These are phyloP conservation scores for Sclerotinia minor DNA, from an alignment of 2,329 filamentous ascomycete genomes.

Conservation along the genomic window DNA sequence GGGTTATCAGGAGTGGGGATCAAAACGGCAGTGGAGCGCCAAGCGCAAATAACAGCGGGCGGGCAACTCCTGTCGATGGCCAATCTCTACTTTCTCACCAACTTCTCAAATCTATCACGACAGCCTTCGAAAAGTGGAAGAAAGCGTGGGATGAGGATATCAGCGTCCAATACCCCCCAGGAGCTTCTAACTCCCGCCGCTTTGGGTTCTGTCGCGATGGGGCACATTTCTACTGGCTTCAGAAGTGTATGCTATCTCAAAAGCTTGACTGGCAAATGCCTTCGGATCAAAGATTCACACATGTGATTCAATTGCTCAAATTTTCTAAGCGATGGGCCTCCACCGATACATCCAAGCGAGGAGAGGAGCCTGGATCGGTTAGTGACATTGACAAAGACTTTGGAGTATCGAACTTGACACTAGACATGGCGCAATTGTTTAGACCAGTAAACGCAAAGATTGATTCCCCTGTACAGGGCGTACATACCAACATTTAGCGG, in stretches of 20 bases:
- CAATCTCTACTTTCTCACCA: conserved; percentile 46
- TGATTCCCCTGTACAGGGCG: conserved; percentile 43
- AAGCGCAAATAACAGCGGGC: conserved; percentile 50
- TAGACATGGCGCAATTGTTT: conserved; percentile 73
- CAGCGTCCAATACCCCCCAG: conserved; percentile 63
- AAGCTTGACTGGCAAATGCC: conserved; percentile 56
- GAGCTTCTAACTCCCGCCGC: conserved; percentile 54
- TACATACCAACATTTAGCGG: conserved; percentile 38
- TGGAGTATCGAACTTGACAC: conserved; percentile 61
- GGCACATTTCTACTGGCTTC: conserved; percentile 73
- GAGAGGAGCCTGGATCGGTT: conserved; percentile 67
- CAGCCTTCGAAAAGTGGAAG: conserved; percentile 71
- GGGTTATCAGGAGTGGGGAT: conserved; percentile 50
- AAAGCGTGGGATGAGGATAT: conserved; percentile 70
- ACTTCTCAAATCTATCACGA: conserved; percentile 49
- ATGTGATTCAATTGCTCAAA: conserved; percentile 61
- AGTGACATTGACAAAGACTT: conserved; percentile 68
- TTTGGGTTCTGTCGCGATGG: conserved; percentile 71
- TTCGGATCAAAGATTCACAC: conserved; percentile 60
- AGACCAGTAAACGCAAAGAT: conserved; percentile 54
- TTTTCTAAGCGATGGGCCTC: conserved; percentile 60
- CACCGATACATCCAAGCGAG: conserved; percentile 62
- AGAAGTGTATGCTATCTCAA: conserved; percentile 63
- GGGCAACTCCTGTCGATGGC: conserved; percentile 49
- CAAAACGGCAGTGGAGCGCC: conserved; percentile 46